These are phyloP conservation scores for Entomortierella lignicola DNA, from an alignment of 192 early-diverging fungal species.

Conservation along the genomic window DNA sequence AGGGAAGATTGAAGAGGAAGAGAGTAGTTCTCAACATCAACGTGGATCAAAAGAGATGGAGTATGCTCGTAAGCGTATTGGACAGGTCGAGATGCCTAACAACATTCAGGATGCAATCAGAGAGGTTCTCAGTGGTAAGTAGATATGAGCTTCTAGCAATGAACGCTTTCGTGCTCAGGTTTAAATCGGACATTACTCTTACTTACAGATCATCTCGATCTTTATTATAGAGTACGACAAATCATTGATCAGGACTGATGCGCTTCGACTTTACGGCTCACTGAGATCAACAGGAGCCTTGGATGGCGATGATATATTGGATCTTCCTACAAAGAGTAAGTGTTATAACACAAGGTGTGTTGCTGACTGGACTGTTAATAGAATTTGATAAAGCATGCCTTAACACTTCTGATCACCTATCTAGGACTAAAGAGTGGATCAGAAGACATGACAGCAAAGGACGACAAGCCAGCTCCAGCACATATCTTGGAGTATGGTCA, in stretches of 20 bases:
- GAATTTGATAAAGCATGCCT: no score
- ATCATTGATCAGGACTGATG: slow-evolving; percentile 60
- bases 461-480: slow-evolving; percentile 47
- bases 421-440: slow-evolving; percentile 39
- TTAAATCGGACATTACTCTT: background rate
- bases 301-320: slow-evolving; percentile 15
- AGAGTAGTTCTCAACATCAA: slow-evolving; percentile 6
- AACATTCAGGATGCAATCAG: slow-evolving; percentile 46
- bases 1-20: background rate
- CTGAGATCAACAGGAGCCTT: slow-evolving; percentile 61
- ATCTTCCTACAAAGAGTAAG: slow-evolving; percentile 31
- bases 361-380: no score
- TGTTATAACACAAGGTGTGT: background rate
- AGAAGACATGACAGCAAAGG: slow-evolving; percentile 8
- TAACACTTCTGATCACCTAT: no score
- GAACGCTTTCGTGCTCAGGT: no score
- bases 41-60: slow-evolving; percentile 50
- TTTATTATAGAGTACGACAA: slow-evolving; percentile 52
- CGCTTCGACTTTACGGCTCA: slow-evolving; percentile 63
- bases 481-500: slow-evolving; percentile 79
- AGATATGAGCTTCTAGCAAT: no score
- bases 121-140: slow-evolving; percentile 25
- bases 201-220: background rate
- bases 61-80: slow-evolving; percentile 50
- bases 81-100: slow-evolving; percentile 43